phyloP scores from a whole-genome alignment of 371 early-diverging fungal species.

The Coemansia sp. region DNA sequence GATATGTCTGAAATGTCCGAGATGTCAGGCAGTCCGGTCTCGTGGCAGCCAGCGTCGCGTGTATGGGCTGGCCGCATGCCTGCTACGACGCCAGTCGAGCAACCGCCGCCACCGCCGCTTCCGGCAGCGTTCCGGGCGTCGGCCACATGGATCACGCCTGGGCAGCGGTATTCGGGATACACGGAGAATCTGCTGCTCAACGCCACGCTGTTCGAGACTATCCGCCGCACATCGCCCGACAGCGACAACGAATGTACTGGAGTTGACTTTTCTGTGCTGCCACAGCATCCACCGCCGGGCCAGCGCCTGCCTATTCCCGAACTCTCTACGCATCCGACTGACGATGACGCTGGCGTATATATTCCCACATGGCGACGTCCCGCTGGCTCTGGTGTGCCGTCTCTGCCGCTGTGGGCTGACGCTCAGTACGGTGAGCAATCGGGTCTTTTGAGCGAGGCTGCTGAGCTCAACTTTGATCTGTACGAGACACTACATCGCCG shows the following conservation, averaged over 20 bases:
- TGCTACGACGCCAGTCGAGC: background rate
- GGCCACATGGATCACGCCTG: conserved; percentile 44
- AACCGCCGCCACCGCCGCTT: conserved; percentile 15
- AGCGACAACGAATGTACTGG: conserved; percentile 14
- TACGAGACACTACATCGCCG: conserved; percentile 41
- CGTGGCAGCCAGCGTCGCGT: conserved; percentile 18
- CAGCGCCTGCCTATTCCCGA: background rate
- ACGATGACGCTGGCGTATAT: conserved; percentile 31
- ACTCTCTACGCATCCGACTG: background rate
- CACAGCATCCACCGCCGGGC: background rate
- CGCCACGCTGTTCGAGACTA: conserved; percentile 47
- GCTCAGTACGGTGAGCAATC: conserved; percentile 23
- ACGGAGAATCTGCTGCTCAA: conserved; percentile 40
- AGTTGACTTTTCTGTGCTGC: no score
- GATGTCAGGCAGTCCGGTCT: conserved; percentile 26
- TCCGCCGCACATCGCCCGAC: conserved; percentile 19
- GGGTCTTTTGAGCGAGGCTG: conserved; percentile 43
- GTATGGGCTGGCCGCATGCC: background rate
- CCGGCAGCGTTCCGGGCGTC: conserved; percentile 28
- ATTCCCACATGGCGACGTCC: conserved; percentile 46
- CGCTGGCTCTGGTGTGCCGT: background rate
- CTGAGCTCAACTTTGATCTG: conserved; percentile 45
- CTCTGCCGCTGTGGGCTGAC: conserved; percentile 29
- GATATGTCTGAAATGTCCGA: conserved; percentile 13
- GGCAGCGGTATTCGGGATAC: conserved; percentile 44